A percentile compares a stretch with the other conserved stretches of the same genome.
These are phyloP conservation scores for Sclerotinia nivalis DNA, from an alignment of 2,329 filamentous ascomycete genomes.

Conservation along the genomic window DNA sequence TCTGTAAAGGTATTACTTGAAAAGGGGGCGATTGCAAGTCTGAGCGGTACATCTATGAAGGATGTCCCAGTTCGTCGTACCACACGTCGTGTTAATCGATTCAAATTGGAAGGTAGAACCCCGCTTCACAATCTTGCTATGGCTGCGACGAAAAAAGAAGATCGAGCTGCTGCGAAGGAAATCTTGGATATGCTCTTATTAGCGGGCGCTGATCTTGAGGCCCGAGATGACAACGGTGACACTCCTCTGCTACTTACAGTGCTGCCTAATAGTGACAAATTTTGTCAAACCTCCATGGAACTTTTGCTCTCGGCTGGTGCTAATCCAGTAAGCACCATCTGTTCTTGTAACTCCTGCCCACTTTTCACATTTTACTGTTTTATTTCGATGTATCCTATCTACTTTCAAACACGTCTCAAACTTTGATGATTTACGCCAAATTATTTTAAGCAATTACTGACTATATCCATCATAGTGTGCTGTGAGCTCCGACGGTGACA, in stretches of 20 bases:
- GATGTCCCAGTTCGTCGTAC: too few species aligned
- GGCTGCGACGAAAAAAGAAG: neutral
- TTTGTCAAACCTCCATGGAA: neutral
- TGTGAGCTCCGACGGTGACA: neutral
- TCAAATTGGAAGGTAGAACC: neutral
- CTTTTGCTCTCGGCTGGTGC: constrained; percentile 22
- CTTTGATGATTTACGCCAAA: neutral
- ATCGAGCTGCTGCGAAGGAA: neutral
- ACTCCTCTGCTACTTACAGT: constrained; percentile 29
- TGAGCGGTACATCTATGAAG: neutral
- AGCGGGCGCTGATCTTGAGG: constrained; percentile 36
- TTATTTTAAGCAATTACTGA: neutral
- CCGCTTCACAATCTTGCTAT: neutral
- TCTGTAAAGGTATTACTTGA: neutral
- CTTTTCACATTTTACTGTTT: neutral
- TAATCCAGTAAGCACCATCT: neutral
- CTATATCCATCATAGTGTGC: neutral
- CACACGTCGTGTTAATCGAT: too few species aligned
- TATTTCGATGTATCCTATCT: neutral
- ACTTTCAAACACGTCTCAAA: neutral
- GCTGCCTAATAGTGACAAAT: neutral
- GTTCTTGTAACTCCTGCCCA: neutral
- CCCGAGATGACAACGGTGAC: constrained; percentile 24
- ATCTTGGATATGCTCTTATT: constrained; percentile 28
- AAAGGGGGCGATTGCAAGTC: neutral